These are phyloP conservation scores for Lactuca saligna DNA, from an alignment of 129 eudicot genomes.

Conservation along the genomic window DNA sequence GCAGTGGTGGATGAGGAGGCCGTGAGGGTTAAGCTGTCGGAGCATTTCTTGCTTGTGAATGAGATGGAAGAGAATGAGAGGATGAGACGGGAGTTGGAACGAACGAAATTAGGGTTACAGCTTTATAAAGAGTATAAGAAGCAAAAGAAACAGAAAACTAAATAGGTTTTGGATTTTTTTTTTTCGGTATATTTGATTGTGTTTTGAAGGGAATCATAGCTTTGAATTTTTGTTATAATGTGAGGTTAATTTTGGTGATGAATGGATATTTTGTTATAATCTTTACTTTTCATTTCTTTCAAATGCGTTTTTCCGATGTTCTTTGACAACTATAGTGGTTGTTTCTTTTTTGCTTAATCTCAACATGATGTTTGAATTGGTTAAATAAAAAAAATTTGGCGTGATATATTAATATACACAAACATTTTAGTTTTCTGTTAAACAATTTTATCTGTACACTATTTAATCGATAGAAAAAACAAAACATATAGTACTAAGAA, in stretches of 20 bases:
- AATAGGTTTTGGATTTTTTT: conserved; percentile 1
- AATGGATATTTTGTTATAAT: too few species aligned
- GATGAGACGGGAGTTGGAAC: conserved; percentile 60
- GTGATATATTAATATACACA: too few species aligned
- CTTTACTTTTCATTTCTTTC: too few species aligned
- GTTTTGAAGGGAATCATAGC: background rate
- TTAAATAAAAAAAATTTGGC: too few species aligned
- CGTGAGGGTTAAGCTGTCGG: conserved; percentile 57
- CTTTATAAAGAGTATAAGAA: conserved; percentile 57
- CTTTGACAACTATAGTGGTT: too few species aligned
- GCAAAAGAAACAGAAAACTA: conserved; percentile 53
- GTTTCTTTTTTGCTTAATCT: too few species aligned
- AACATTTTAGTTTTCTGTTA: too few species aligned
- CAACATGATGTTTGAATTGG: too few species aligned
- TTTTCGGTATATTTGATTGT: background rate
- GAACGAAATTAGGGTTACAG: conserved; percentile 39
- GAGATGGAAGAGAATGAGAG: conserved; percentile 65
- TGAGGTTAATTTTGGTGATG: conserved; percentile 1
- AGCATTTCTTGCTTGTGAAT: conserved; percentile 60
- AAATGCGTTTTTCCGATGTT: too few species aligned
- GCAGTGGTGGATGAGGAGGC: conserved; percentile 45
- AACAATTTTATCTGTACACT: too few species aligned
- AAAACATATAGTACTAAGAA: too few species aligned
- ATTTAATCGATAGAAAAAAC: too few species aligned
- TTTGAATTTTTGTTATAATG: background rate